Conservation (phyloP, 352 stramenopile genomes). For the Phytopythium vexans region DNA sequence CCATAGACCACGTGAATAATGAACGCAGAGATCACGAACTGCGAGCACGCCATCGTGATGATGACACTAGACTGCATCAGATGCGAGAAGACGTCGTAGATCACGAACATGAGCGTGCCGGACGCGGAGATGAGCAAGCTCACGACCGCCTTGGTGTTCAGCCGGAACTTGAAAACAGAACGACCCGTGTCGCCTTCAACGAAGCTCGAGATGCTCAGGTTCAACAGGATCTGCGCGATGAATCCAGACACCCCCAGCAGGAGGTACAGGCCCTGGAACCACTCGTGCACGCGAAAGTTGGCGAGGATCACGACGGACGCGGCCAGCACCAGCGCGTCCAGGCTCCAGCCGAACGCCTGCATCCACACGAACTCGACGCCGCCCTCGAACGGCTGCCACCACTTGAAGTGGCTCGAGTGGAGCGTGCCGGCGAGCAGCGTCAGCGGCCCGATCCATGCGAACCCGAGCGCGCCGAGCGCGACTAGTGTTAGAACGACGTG, state of each 20-base stretch:
- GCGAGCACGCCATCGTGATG: constrained; percentile 23
- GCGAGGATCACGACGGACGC: constrained; percentile 36
- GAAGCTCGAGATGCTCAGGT: constrained; percentile 52
- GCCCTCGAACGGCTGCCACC: constrained; percentile 59
- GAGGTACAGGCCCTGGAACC: constrained; percentile 52
- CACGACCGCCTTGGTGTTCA: constrained; percentile 47
- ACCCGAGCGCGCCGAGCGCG: constrained; percentile 41
- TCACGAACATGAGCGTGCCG: constrained; percentile 35
- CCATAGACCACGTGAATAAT: constrained; percentile 56
- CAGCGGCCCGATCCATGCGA: constrained; percentile 55
- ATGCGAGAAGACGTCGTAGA: constrained; percentile 34
- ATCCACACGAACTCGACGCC: constrained; percentile 60
- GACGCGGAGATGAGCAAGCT: constrained; percentile 47
- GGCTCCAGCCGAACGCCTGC: constrained; percentile 57
- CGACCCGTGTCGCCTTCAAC: constrained; percentile 15
- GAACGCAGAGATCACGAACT: constrained; percentile 40
- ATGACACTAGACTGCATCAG: constrained; percentile 29
- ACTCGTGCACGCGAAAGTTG: constrained; percentile 35
- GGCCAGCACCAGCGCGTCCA: constrained; percentile 46
- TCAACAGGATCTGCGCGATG: constrained; percentile 51
- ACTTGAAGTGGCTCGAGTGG: constrained; percentile 38
- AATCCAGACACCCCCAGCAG: constrained; percentile 49
- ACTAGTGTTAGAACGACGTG: constrained; percentile 39
- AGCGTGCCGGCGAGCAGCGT: constrained; percentile 50
- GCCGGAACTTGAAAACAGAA: constrained; percentile 15